Evolutionary conservation across 2,329 filamentous ascomycete genomes (phyloP), one percentile per base, ranked within the genome.

Genomic region (Aspergillus fumigatiaffinis): DNA sequence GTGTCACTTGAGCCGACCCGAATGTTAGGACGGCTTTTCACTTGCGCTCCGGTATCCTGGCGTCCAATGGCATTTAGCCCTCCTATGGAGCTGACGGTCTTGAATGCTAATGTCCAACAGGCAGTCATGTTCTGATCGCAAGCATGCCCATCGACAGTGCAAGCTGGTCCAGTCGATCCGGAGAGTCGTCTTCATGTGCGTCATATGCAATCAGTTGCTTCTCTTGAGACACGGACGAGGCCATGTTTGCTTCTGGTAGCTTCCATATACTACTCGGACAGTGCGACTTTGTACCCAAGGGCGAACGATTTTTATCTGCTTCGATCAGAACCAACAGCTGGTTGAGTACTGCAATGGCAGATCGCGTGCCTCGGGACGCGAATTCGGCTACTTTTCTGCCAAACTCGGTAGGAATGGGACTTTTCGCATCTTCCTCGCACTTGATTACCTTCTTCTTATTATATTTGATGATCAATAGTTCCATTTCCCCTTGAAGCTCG

Each of bases 271-370:
- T 38, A 38, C 14, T 38, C 32, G 14, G 3, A 17, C 14, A 17
- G 2, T 7, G 5, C 14, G 32, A 17, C 14, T 38, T 38, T 17
- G 32, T 6, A 38, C 17, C 14, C 5, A n/a, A 14, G 47, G 52
- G 38, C 14, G 28, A 10, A 21, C 53, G 56, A 8, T n/a, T 35
- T 47, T 50, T 53, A 50, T 61, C 50, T 4, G 60, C 55, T 47
- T 53, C 28, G 12, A 66, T 42, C 14, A 62, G 50, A 17, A 59
- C 59, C 8, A 63, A 26, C 12, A 66, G 32, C 26, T 66, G 62
- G 6, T 61, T 53, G 6, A 63, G 58, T 4, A 66, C 53, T 6
- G 63, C 60, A 14, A 66, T 48, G 2, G 52, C 62, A 3, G 63
- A 59, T 9, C 28, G 51, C 9, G 66, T 47, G 26, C 60, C 62